Conservation (phyloP, 176 grass and related monocot species). For the Thinopyrum elongatum region DNA sequence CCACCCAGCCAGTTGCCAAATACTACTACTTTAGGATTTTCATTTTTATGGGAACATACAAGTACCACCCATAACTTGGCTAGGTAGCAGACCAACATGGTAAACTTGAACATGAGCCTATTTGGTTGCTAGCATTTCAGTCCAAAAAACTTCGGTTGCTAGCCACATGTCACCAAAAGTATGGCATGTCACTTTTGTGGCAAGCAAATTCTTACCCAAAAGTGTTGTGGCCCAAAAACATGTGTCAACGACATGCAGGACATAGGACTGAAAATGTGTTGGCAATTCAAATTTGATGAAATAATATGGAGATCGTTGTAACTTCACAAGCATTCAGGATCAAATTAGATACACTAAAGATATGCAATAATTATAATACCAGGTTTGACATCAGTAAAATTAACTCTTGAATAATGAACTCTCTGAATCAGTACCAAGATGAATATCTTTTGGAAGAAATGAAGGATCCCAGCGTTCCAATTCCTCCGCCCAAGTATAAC, state of each 20-base stretch:
- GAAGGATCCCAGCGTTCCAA: constrained; percentile 90
- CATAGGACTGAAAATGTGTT: not conserved
- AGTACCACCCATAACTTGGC: too few species aligned
- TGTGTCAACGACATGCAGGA: not conserved
- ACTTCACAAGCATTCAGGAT: constrained; percentile 17
- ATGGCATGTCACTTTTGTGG: not conserved
- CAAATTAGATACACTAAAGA: constrained; percentile 5
- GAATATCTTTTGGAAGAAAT: constrained; percentile 91
- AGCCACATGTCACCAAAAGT: not conserved
- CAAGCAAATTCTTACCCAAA: not conserved
- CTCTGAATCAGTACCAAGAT: constrained; percentile 72
- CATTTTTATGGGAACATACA: too few species aligned
- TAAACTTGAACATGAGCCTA: constrained; percentile 4
- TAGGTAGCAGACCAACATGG: not conserved
- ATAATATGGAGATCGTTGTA: too few species aligned
- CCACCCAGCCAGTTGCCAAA: not conserved
- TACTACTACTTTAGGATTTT: too few species aligned
- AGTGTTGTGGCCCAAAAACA: not conserved
- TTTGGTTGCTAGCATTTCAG: not conserved
- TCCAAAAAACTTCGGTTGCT: not conserved
- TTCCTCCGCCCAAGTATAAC: constrained; percentile 93
- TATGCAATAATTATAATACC: constrained; percentile 3
- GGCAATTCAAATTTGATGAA: too few species aligned
- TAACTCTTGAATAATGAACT: not conserved
- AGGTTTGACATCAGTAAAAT: constrained; percentile 15